A percentile compares a stretch with the other conserved stretches of the same genome.
Conservation (phyloP, 305 asterid species). For the Ajuga reptans region DNA sequence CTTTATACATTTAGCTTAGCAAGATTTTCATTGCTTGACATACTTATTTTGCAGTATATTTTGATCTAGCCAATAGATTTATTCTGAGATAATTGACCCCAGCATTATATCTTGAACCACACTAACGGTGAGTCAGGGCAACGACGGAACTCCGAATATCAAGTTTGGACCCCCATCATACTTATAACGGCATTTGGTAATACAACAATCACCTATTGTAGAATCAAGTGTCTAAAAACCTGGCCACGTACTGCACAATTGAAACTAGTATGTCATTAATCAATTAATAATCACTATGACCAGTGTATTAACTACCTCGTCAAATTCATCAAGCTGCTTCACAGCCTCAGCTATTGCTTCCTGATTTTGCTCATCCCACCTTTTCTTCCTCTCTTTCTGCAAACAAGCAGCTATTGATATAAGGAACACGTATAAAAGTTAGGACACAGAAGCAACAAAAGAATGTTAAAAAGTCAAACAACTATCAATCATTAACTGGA, state of each 20-base stretch:
- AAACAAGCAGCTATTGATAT: constrained; percentile 25
- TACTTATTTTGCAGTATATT: background rate
- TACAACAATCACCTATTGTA: background rate
- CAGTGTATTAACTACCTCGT: constrained; percentile 43
- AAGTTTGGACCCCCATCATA: background rate
- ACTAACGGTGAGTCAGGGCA: background rate
- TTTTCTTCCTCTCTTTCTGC: constrained; percentile 85
- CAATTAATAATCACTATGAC: constrained; percentile 5
- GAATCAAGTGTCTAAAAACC: background rate
- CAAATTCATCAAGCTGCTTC: constrained; percentile 79
- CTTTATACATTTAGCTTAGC: background rate
- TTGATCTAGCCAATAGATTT: background rate
- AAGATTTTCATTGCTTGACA: background rate
- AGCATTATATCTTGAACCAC: background rate
- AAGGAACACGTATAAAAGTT: constrained; percentile 12
- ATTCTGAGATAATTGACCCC: background rate
- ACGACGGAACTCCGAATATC: background rate
- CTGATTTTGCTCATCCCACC: constrained; percentile 85
- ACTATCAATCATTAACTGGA: constrained; percentile 6
- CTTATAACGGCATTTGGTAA: background rate
- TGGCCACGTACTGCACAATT: background rate
- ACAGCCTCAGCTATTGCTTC: constrained; percentile 83
- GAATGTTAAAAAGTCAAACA: constrained; percentile 16
- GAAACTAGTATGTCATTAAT: background rate
- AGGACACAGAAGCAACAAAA: constrained; percentile 11